phyloP scores from a whole-genome alignment of 2,329 filamentous ascomycete species.

The Cercospora janseana region DNA sequence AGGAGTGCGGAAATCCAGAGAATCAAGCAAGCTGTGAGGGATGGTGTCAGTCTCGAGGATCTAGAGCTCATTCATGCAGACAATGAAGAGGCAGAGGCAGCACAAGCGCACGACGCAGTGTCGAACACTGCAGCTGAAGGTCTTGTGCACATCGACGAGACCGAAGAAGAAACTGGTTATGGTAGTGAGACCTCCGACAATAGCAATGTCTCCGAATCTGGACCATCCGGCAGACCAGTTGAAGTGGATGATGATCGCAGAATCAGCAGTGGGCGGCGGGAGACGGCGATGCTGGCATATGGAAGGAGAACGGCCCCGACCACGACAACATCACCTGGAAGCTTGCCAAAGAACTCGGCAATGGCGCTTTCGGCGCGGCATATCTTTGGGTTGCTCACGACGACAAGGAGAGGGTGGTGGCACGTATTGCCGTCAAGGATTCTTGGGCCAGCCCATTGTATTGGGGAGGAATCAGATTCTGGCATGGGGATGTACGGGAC shows the following conservation, averaged over 20 bases:
- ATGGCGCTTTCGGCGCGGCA: neutral
- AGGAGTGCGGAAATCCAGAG: neutral
- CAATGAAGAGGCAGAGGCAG: too few relatives aligned
- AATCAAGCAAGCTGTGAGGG: neutral
- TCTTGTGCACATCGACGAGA: too few relatives aligned
- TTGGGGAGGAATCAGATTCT: conserved; percentile 1
- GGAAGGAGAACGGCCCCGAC: neutral
- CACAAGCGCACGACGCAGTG: neutral
- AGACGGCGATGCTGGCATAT: too few relatives aligned
- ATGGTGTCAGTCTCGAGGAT: neutral
- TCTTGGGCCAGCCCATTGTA: neutral
- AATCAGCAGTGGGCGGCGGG: too few relatives aligned
- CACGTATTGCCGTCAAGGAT: conserved; percentile 12
- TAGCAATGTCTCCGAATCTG: too few relatives aligned
- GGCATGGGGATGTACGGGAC: conserved; percentile 8
- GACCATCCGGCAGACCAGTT: too few relatives aligned
- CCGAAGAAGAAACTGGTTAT: too few relatives aligned
- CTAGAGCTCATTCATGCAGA: too few relatives aligned
- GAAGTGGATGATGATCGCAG: too few relatives aligned
- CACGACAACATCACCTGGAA: neutral
- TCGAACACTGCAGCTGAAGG: too few relatives aligned
- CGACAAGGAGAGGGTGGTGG: neutral
- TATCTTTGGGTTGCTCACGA: neutral
- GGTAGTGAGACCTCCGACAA: too few relatives aligned
- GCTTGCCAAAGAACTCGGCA: neutral